Conservation (phyloP, 805 yeast genomes). For the Ogataea pilisensis region DNA sequence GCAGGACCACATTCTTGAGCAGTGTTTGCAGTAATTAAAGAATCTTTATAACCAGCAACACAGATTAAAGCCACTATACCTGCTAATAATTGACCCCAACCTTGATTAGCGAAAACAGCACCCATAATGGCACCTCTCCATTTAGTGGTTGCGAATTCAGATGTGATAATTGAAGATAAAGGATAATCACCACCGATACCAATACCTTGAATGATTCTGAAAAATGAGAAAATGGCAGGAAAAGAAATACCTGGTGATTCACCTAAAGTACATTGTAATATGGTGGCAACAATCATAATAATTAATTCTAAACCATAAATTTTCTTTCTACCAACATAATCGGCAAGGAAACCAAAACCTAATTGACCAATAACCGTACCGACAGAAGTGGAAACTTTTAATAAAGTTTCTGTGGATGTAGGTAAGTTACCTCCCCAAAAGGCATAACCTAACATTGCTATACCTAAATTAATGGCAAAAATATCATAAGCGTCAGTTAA, state of each 20-base stretch:
- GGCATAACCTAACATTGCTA: slow-evolving; percentile 73
- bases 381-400: slow-evolving; percentile 87
- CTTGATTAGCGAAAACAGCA: slow-evolving; percentile 95
- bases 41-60: slow-evolving; percentile 72
- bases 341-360: slow-evolving; percentile 80
- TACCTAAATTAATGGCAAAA: slow-evolving; percentile 81
- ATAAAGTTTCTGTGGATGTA: slow-evolving; percentile 64
- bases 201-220: slow-evolving; percentile 87
- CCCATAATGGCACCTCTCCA: slow-evolving; percentile 99
- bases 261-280: slow-evolving; percentile 74
- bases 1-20: slow-evolving; percentile 57
- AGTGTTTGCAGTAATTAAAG: slow-evolving; percentile 48
- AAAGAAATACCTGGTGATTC: slow-evolving; percentile 66
- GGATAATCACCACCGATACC: slow-evolving; percentile 99
- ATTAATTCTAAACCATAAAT: slow-evolving; percentile 86
- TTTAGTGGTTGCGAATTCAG: slow-evolving; percentile 89
- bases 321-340: slow-evolving; percentile 77
- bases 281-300: slow-evolving; percentile 74
- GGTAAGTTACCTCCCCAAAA: slow-evolving; percentile 66
- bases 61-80: slow-evolving; percentile 78
- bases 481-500: slow-evolving; percentile 91
- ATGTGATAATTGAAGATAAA: slow-evolving; percentile 84
- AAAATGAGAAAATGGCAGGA: slow-evolving; percentile 68
- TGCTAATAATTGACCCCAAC: slow-evolving; percentile 89
- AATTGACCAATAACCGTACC: slow-evolving; percentile 93